Percentiles rank a stretch among this genome's conserved stretches.
Conservation (phyloP, 352 stramenopile species). For the Phytopythium chamaehyphon region DNA sequence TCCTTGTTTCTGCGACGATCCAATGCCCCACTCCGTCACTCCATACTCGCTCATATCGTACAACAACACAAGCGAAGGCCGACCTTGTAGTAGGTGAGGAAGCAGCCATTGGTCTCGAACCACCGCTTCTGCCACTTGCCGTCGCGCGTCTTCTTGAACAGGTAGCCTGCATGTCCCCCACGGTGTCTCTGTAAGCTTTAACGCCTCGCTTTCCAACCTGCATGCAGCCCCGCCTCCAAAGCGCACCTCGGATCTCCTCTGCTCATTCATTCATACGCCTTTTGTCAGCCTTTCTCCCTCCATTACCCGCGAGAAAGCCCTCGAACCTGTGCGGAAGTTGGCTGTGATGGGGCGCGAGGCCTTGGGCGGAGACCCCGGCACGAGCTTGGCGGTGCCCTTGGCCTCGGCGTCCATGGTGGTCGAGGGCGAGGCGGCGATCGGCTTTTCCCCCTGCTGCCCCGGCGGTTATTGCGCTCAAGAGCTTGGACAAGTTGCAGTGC, state of each 20-base stretch:
- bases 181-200: too few species aligned
- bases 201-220: background rate
- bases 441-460: constrained; percentile 3
- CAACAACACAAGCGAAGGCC: constrained; percentile 11
- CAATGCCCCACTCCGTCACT: too few species aligned
- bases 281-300: background rate
- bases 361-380: constrained; percentile 45
- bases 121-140: constrained; percentile 97
- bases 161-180: constrained; percentile 87
- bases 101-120: constrained; percentile 98
- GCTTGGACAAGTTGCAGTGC: constrained; percentile 1
- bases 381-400: constrained; percentile 31
- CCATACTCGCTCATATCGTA: too few species aligned
- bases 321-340: constrained; percentile 63
- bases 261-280: background rate
- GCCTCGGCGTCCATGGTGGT: constrained; percentile 6
- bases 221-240: background rate
- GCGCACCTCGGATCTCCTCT: constrained; percentile 58
- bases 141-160: constrained; percentile 93
- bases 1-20: constrained; percentile 85
- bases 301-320: background rate
- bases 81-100: constrained; percentile 99
- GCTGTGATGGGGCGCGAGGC: constrained; percentile 42
- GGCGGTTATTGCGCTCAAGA: constrained; percentile 2
- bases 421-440: too few species aligned